phyloP scores from a whole-genome alignment of 805 yeast genomes.

The Novakomyces olei region DNA sequence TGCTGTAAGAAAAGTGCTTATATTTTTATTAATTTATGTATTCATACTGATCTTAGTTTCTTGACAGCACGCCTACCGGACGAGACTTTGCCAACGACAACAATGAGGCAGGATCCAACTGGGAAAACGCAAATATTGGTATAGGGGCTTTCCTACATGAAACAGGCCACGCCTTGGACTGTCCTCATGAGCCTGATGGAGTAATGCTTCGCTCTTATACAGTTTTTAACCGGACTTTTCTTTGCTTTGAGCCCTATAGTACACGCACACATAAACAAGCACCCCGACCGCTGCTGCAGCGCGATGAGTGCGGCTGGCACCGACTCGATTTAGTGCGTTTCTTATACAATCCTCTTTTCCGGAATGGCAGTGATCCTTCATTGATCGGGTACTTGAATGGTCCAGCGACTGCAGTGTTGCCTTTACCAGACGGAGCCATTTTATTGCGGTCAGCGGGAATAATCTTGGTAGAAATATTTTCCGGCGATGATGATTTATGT shows the following conservation, averaged over 20 bases:
- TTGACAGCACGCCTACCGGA: too few relatives aligned
- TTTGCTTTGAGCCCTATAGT: conserved; percentile 38
- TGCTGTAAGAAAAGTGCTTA: conserved; percentile 39
- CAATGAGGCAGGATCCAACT: conserved; percentile 59
- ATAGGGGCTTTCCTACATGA: conserved; percentile 92
- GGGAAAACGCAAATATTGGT: conserved; percentile 77
- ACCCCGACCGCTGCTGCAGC: conserved; percentile 23
- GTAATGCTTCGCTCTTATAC: conserved; percentile 77
- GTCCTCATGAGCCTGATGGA: conserved; percentile 79
- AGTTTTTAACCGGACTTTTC: conserved; percentile 58
- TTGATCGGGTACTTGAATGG: conserved; percentile 13
- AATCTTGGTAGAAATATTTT: conserved; percentile 52
- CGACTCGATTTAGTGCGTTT: conserved; percentile 29
- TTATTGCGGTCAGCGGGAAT: conserved; percentile 43
- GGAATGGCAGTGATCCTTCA: conserved; percentile 42
- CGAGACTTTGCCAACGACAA: conserved; percentile 81
- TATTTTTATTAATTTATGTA: too few relatives aligned
- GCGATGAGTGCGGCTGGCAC: conserved; percentile 73
- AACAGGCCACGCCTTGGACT: conserved; percentile 74
- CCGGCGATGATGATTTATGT: conserved; percentile 32
- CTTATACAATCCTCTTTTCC: conserved; percentile 58
- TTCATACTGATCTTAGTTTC: too few relatives aligned
- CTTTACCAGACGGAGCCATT: conserved; percentile 26
- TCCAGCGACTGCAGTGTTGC: conserved; percentile 25
- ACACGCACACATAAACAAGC: conserved; percentile 13